A percentile compares a stretch with the other conserved stretches of the same genome.
Evolutionary conservation across 768 basidiomycete species (phyloP).

Genomic region (Termitomyces sp.): DNA sequence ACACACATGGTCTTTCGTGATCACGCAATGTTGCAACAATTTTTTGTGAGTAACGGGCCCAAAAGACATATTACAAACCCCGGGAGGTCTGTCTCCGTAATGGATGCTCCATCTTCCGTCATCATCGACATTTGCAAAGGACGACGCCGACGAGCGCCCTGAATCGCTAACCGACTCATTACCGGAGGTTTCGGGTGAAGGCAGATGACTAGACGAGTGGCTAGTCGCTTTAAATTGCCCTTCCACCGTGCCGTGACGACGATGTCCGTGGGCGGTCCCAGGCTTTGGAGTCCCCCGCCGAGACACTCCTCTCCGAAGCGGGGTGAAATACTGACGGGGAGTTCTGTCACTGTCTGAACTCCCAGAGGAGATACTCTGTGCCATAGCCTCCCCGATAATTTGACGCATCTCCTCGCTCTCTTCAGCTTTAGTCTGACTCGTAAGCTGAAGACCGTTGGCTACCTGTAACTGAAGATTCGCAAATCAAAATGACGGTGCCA

Average conservation of each 20-base stretch:
- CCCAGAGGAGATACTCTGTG: constrained; percentile 8
- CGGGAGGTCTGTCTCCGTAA: constrained; percentile 31
- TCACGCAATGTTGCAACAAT: constrained; percentile 4
- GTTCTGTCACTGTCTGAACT: constrained; percentile 19
- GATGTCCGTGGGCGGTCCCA: not conserved
- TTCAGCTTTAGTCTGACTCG: constrained; percentile 4
- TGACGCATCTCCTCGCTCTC: constrained; percentile 20
- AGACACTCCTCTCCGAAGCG: not conserved
- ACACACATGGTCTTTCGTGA: constrained; percentile 8
- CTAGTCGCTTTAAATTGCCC: not conserved
- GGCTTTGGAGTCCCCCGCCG: not conserved
- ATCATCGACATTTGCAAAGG: not conserved
- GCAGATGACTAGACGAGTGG: not conserved
- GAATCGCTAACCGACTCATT: constrained; percentile 6
- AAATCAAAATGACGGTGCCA: constrained; percentile 6
- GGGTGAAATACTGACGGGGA: constrained; percentile 10
- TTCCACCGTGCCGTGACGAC: not conserved
- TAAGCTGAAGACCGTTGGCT: not conserved
- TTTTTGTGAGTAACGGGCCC: constrained; percentile 20
- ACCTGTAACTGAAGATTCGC: constrained; percentile 8
- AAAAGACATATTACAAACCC: constrained; percentile 24
- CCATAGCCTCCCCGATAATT: constrained; percentile 20
- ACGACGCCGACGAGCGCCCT: not conserved
- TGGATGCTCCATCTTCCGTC: constrained; percentile 36
- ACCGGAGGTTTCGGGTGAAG: constrained; percentile 2